These are phyloP conservation scores for Achaetomium macrosporum DNA, from an alignment of 2,329 filamentous ascomycete species.

Conservation along the genomic window DNA sequence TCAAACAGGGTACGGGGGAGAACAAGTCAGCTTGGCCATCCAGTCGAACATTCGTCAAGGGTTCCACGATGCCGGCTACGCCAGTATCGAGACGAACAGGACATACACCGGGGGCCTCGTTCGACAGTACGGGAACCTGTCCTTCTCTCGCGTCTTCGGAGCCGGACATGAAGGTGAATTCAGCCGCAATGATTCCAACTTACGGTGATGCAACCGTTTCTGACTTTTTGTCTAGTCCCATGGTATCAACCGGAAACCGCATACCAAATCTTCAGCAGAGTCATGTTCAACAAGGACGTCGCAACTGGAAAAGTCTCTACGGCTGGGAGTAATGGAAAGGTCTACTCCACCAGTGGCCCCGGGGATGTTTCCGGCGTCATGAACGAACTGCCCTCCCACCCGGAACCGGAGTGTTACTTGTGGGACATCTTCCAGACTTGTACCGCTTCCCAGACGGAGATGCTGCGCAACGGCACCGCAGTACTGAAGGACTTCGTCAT, in stretches of 20 bases:
- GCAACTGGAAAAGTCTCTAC: constrained; percentile 37
- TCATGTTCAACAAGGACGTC: constrained; percentile 41
- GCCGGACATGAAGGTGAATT: constrained; percentile 42
- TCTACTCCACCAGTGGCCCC: constrained; percentile 4
- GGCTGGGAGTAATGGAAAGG: neutral
- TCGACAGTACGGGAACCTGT: constrained; percentile 59
- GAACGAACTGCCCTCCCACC: neutral
- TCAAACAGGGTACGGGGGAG: constrained; percentile 39
- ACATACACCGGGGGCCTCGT: constrained; percentile 57
- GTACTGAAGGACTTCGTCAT: constrained; percentile 17
- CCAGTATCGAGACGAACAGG: constrained; percentile 53
- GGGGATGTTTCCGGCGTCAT: neutral
- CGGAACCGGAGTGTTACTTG: constrained; percentile 14
- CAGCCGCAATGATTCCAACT: neutral
- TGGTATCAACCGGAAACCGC: constrained; percentile 43
- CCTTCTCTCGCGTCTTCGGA: constrained; percentile 51
- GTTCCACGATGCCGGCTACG: constrained; percentile 59
- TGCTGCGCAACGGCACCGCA: constrained; percentile 16
- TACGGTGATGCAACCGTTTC: neutral
- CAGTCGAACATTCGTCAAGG: constrained; percentile 51
- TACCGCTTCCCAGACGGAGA: constrained; percentile 2
- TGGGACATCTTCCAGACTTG: constrained; percentile 19
- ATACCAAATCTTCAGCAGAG: constrained; percentile 44
- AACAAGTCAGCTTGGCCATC: constrained; percentile 47
- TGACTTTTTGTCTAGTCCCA: constrained; percentile 29